Evolutionary conservation across 495 filamentous ascomycete species (phyloP), one percentile per base, ranked within the genome.

Genomic region (Pseudevernia furfuracea): DNA sequence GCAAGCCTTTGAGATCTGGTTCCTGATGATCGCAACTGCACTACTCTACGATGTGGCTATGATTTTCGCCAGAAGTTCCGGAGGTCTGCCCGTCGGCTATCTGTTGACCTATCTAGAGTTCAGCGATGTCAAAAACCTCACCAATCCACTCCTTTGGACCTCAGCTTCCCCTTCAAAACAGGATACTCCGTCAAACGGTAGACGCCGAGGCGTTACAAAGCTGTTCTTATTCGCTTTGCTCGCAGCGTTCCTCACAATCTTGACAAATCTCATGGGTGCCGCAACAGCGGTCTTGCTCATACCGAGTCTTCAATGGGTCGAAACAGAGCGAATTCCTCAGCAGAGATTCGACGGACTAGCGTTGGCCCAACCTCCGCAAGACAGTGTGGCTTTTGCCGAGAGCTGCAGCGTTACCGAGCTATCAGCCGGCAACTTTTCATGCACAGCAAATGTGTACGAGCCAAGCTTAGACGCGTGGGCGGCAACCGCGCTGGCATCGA

Each of bases 1-100:
- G n/a, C 71, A 72, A 44, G 65, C 61, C 8, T 57, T 72, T 3
- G 71, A 72, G 61, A 59, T 72, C 23, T 72, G 71, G 71, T 72
- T 72, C 69, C 61, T 64, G 36, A 44, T 71, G 60, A 66, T 72
- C 34, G 71, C 71, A 19, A 64, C 69, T 19, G 65, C 64, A 41
- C 48, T 72, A 43, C 48, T 72, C 41, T 71, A 71, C 61, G 66
- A 71, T 30, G 32, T 71, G 19, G 68, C 62, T 6, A 67, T 72
- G 61, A 46, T 66, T 12, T 58, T 70, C 36, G 71, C 71, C 28
- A 61, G 63, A 28, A 67, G 59, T 36, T 49, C 57, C 17, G 56
- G 59, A 17, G 71, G 71, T 15, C 37, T 72, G 36, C 69, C 69
- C 0, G 43, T 72, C 15, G 71, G 71, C n/a, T 72, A 69, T 48